Conservation (phyloP, 2,329 filamentous ascomycete genomes). For the Aspergillus niger region DNA sequence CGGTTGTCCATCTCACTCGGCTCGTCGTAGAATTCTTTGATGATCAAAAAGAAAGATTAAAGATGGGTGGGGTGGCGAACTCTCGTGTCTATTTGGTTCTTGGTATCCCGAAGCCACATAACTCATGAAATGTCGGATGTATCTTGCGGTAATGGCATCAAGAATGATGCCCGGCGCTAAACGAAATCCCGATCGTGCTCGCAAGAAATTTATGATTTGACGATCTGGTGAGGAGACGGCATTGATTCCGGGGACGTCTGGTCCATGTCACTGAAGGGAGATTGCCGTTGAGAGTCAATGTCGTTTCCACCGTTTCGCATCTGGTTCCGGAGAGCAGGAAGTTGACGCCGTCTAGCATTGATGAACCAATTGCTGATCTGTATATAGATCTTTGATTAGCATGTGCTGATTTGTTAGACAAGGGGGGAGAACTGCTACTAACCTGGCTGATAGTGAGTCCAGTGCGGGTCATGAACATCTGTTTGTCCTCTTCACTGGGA, state of each 20-base stretch:
- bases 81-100: conserved; percentile 17
- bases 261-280: conserved; percentile 40
- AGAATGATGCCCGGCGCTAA: background rate
- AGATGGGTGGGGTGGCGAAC: conserved; percentile 15
- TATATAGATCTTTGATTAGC: background rate
- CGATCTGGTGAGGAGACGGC: conserved; percentile 30
- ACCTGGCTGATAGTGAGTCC: conserved; percentile 72
- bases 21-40: conserved; percentile 20
- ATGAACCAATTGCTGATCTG: conserved; percentile 59
- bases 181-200: background rate
- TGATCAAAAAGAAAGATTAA: conserved; percentile 15
- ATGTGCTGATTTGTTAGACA: background rate
- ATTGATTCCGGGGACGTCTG: conserved; percentile 30
- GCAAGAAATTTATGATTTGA: background rate
- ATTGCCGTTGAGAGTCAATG: conserved; percentile 34
- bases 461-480: conserved; percentile 74
- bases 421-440: conserved; percentile 21
- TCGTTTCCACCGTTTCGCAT: conserved; percentile 39
- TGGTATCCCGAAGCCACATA: conserved; percentile 13
- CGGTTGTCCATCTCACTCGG: conserved; percentile 22
- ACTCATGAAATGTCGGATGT: conserved; percentile 19
- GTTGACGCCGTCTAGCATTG: conserved; percentile 51
- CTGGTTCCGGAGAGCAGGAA: conserved; percentile 50
- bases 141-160: conserved; percentile 9
- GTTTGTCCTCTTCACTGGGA: conserved; percentile 84